Base-by-base conservation (phyloP, 164 flowering plant species). In the Chloranthus sessilifolius region DNA sequence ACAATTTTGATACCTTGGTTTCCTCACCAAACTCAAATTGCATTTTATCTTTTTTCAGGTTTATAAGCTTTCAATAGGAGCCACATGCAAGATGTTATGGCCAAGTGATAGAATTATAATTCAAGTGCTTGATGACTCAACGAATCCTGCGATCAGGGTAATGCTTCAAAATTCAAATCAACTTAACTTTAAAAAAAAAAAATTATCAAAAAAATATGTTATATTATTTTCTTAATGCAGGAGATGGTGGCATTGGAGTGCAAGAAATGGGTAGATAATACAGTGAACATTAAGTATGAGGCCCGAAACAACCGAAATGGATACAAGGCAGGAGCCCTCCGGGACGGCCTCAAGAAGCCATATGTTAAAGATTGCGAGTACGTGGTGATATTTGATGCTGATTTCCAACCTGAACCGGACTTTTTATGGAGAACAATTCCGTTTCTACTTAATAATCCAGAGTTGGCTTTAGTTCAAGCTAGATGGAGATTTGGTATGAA, bases 61-160 rank as follows among this genome's bases (percentile, higher is more conserved):
- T 26, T 80, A 83, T 60, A 60, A 69, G 64, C 77, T 83, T 12
- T 83, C 86, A 2, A 78, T 83, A 27, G 82, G 84, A 56, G 86
- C 86, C 30, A 81, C 66, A 3, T 73, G 82, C 47, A 65, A 71
- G 3, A 70, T 80, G 34, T 69, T 74, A 36, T 83, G 90, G 86
- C 90, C 84, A 8, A 61, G 76, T 3, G 73, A 83, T 40, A 56
- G 73, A 5, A 36, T 83, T 39, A 70, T 76, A n/a, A 62, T 83
- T 29, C 86, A 83, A 60, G 86, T 80, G 26, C 78, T 83, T 2
- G 90, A 80, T 48, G 86, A 83, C 50, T 83, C 86, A 11, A 80
- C 89, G 22, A 64, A 75, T 58, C 44, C 59, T 25, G 60, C 47
- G n/a, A 38, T 65, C 24, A 55, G 74, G 76, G 82, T 76, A 69